A percentile compares a stretch with the other conserved stretches of the same genome.
Evolutionary conservation across 257 asterid species (phyloP).

Genomic region (Fraxinus cuspidata): DNA sequence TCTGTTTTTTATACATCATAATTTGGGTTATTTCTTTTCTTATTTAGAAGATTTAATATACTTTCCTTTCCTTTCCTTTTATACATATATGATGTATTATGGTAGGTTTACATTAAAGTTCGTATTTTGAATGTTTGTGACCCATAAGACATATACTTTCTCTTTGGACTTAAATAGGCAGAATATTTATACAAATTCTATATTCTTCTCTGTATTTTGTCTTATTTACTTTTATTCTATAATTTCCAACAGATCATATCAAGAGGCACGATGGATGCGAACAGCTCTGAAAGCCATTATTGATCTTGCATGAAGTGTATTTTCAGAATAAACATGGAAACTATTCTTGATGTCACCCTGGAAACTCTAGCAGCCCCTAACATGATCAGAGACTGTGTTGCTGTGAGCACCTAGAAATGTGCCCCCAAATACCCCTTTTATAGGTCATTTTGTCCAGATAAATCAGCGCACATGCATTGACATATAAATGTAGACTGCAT

Average conservation of each 20-base stretch:
- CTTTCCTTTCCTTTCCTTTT: background rate
- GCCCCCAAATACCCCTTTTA: slow-evolving; percentile 5
- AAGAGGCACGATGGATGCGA: background rate
- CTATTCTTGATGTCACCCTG: slow-evolving; percentile 1
- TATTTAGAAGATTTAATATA: no score
- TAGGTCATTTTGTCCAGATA: slow-evolving; percentile 9
- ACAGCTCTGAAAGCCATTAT: background rate
- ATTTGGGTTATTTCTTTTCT: no score
- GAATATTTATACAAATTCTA: background rate
- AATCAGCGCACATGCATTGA: slow-evolving; percentile 12
- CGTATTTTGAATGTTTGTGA: background rate
- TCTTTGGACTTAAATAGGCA: no score
- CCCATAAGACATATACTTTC: background rate
- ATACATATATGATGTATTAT: no score
- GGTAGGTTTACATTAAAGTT: background rate
- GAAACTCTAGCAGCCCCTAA: background rate
- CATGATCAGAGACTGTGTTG: background rate
- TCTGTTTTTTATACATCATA: background rate
- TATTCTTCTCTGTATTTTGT: background rate
- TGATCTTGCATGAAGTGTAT: no score
- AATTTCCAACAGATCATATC: background rate
- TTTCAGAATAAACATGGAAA: background rate
- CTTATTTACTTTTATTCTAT: background rate
- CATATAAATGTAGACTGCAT: background rate
- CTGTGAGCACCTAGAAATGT: background rate